Evolutionary conservation across 768 basidiomycete species (phyloP).

Genomic region (Mycena crocata): DNA sequence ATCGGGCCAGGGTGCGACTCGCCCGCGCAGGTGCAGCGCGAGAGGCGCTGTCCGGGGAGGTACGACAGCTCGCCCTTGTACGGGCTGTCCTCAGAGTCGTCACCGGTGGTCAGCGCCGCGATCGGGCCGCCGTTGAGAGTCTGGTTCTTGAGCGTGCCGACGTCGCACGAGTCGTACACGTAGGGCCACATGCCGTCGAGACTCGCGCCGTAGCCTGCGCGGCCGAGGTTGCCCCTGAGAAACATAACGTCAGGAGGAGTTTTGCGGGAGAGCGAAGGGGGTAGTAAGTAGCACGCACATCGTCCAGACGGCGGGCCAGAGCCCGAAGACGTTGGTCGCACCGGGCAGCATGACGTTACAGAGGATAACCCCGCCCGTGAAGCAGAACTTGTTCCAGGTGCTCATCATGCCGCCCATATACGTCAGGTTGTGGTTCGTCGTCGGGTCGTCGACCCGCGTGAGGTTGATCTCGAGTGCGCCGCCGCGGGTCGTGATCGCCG

Average conservation of each 20-base stretch:
- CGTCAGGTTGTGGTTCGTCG: slow-evolving; percentile 28
- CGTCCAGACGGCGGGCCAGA: slow-evolving; percentile 89
- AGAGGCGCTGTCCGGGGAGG: slow-evolving; percentile 84
- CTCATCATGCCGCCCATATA: slow-evolving; percentile 64
- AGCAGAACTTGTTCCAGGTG: slow-evolving; percentile 72
- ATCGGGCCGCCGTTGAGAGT: slow-evolving; percentile 75
- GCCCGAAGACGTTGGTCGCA: slow-evolving; percentile 68
- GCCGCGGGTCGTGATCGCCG: slow-evolving; percentile 72
- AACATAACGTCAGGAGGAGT: slow-evolving; percentile 10
- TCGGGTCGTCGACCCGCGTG: background rate
- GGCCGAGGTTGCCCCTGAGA: background rate
- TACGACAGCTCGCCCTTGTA: slow-evolving; percentile 74
- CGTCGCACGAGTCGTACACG: slow-evolving; percentile 84
- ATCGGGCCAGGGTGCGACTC: slow-evolving; percentile 89
- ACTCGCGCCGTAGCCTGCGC: slow-evolving; percentile 3
- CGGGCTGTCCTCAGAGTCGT: slow-evolving; percentile 52
- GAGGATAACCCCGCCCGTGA: slow-evolving; percentile 85
- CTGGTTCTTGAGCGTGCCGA: slow-evolving; percentile 88
- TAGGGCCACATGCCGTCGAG: slow-evolving; percentile 75
- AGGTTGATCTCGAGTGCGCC: slow-evolving; percentile 74
- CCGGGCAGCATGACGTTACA: slow-evolving; percentile 73
- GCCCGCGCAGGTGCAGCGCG: slow-evolving; percentile 84
- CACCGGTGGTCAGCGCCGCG: slow-evolving; percentile 72
- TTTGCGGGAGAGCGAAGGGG: slow-evolving; percentile 1
- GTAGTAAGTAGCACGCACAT: slow-evolving; percentile 65